Conservation (phyloP, 2,329 filamentous ascomycete genomes). For the Aspergillus sp. region DNA sequence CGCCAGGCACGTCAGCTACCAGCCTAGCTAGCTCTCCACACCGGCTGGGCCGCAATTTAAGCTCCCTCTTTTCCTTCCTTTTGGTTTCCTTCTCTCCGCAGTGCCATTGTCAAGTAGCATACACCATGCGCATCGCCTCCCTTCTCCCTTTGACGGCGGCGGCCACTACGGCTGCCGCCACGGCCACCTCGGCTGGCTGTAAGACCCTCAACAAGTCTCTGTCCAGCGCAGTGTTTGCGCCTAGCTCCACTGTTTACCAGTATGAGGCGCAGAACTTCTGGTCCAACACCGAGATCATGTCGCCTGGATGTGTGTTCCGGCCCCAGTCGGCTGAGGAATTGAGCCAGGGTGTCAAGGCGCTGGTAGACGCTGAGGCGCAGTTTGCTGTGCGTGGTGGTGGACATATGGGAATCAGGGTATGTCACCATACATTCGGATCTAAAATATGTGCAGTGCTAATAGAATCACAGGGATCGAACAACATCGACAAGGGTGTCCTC, state of each 20-base stretch:
- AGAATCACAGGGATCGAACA: conserved; percentile 32
- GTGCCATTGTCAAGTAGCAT: neutral
- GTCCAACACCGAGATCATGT: conserved; percentile 40
- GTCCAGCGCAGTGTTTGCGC: conserved; percentile 26
- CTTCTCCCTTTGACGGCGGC: conserved; percentile 17
- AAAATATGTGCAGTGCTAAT: neutral
- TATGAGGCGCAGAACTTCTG: conserved; percentile 38
- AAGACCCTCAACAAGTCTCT: conserved; percentile 19
- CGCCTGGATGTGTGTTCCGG: conserved; percentile 38
- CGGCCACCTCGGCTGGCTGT: conserved; percentile 20
- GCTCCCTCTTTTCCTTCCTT: conserved; percentile 2
- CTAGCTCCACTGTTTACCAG: conserved; percentile 28
- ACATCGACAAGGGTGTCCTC: conserved; percentile 37
- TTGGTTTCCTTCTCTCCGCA: neutral
- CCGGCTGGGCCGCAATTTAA: neutral
- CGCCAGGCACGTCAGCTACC: no score
- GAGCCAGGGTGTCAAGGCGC: conserved; percentile 24
- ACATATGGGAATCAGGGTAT: conserved; percentile 37
- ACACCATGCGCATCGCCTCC: conserved; percentile 25
- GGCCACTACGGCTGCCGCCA: conserved; percentile 9
- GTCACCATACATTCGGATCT: no score
- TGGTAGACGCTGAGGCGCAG: conserved; percentile 25
- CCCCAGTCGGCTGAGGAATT: conserved; percentile 31
- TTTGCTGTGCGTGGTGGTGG: conserved; percentile 39
- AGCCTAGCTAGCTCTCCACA: no score